Percentiles rank a stretch among this genome's conserved stretches.
These are phyloP conservation scores for Fusarium udum DNA, from an alignment of 2,329 filamentous ascomycete species.

Conservation along the genomic window DNA sequence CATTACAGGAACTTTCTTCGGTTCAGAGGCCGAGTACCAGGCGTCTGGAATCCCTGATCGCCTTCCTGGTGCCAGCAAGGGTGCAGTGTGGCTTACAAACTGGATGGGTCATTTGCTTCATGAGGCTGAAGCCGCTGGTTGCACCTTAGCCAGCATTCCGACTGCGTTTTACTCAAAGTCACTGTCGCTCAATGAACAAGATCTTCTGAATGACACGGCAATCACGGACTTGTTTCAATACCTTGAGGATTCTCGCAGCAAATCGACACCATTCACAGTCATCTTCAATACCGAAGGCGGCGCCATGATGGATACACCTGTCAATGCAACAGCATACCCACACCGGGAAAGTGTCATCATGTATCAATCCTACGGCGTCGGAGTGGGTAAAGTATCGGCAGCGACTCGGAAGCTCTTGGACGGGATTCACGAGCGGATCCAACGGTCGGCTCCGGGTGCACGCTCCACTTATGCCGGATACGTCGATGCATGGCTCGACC, in stretches of 20 bases:
- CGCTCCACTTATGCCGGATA: constrained; percentile 70
- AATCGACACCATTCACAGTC: constrained; percentile 66
- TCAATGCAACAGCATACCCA: constrained; percentile 67
- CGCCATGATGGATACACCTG: constrained; percentile 64
- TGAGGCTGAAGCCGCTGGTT: constrained; percentile 58
- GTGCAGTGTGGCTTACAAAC: constrained; percentile 63
- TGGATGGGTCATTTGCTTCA: constrained; percentile 69
- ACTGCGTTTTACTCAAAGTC: constrained; percentile 67
- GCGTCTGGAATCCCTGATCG: constrained; percentile 58
- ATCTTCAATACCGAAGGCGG: constrained; percentile 72
- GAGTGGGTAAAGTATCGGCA: constrained; percentile 55
- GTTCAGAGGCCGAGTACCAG: constrained; percentile 64
- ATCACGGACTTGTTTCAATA: constrained; percentile 64
- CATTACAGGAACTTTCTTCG: constrained; percentile 70
- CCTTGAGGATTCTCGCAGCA: constrained; percentile 59
- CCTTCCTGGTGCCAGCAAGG: constrained; percentile 53
- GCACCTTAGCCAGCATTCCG: constrained; percentile 58
- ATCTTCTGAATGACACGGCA: constrained; percentile 56
- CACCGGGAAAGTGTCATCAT: constrained; percentile 73
- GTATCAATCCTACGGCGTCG: constrained; percentile 69
- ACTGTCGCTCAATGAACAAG: constrained; percentile 60
- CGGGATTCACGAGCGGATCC: constrained; percentile 59
- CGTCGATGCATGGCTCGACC: constrained; percentile 62
- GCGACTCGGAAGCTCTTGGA: constrained; percentile 61
- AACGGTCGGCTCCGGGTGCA: constrained; percentile 41